Conservation (phyloP, 495 filamentous ascomycete genomes). For the Lasiosphaeris hirsuta region DNA sequence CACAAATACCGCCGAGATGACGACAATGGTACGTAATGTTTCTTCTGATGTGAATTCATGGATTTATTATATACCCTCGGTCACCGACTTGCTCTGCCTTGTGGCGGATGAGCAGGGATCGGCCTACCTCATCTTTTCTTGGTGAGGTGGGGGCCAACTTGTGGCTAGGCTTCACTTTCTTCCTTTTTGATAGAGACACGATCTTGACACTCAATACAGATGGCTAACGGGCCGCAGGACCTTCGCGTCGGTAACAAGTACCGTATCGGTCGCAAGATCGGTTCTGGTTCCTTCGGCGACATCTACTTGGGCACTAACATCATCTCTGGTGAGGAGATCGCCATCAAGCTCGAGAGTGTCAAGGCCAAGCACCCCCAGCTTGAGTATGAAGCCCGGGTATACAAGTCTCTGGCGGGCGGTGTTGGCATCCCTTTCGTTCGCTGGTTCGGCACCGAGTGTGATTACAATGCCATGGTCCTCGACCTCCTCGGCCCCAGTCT, state of each 20-base stretch:
- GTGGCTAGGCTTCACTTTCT: not conserved
- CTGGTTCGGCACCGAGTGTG: slow-evolving; percentile 99
- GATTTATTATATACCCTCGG: not conserved
- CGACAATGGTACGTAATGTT: slow-evolving; percentile 45
- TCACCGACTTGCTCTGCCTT: not conserved
- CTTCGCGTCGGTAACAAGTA: slow-evolving; percentile 99
- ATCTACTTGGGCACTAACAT: slow-evolving; percentile 99
- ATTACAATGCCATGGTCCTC: slow-evolving; percentile 99
- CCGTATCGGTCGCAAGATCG: slow-evolving; percentile 99
- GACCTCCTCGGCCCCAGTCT: slow-evolving; percentile 95
- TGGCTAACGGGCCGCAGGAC: slow-evolving; percentile 60
- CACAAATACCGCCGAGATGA: slow-evolving; percentile 36
- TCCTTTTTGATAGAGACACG: not conserved
- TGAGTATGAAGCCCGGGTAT: slow-evolving; percentile 99
- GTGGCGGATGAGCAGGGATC: too few species aligned
- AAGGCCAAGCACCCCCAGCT: slow-evolving; percentile 99
- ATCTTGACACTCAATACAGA: not conserved
- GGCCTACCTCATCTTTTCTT: not conserved
- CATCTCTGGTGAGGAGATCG: slow-evolving; percentile 99
- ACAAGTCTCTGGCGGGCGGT: slow-evolving; percentile 98
- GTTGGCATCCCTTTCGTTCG: slow-evolving; percentile 99
- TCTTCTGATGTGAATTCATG: too few species aligned
- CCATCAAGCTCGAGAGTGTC: slow-evolving; percentile 99
- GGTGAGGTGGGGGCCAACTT: not conserved
- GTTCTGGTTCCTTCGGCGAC: slow-evolving; percentile 96